Conservation (phyloP, 208 protist genomes). For the Trypanosoma grayi region DNA sequence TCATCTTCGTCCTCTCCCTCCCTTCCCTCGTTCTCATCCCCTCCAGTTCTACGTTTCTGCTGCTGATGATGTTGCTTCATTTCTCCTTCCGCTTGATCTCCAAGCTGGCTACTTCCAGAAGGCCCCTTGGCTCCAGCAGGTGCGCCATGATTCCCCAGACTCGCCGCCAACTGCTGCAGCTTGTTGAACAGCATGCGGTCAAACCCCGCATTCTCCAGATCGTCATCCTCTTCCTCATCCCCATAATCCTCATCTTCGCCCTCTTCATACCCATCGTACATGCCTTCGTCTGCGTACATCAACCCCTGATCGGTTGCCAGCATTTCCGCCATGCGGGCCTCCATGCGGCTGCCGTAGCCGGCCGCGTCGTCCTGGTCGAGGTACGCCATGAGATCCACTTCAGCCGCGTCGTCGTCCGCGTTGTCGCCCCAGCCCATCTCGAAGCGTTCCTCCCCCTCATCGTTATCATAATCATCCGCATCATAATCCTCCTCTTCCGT, state of each 20-base stretch:
- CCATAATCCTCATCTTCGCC: constrained; percentile 23
- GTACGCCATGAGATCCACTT: constrained; percentile 77
- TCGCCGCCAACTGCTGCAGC: constrained; percentile 18
- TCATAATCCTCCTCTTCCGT: too few relatives aligned
- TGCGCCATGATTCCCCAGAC: not conserved
- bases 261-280: constrained; percentile 16
- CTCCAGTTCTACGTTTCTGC: too few relatives aligned
- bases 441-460: constrained; percentile 32
- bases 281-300: constrained; percentile 20
- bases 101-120: not conserved
- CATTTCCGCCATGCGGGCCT: constrained; percentile 35
- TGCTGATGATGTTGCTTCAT: too few relatives aligned
- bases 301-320: constrained; percentile 31
- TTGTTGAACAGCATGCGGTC: constrained; percentile 28
- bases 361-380: constrained; percentile 71
- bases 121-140: not conserved
- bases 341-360: constrained; percentile 38
- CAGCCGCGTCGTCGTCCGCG: constrained; percentile 30
- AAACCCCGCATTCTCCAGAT: constrained; percentile 18
- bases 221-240: constrained; percentile 16
- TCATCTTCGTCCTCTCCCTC: not conserved
- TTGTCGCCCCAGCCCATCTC: constrained; percentile 28
- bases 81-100: too few relatives aligned
- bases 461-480: too few relatives aligned
- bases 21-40: not conserved